These are phyloP conservation scores for Syncephalis fuscata DNA, from an alignment of 371 early-diverging fungal species.

Conservation along the genomic window DNA sequence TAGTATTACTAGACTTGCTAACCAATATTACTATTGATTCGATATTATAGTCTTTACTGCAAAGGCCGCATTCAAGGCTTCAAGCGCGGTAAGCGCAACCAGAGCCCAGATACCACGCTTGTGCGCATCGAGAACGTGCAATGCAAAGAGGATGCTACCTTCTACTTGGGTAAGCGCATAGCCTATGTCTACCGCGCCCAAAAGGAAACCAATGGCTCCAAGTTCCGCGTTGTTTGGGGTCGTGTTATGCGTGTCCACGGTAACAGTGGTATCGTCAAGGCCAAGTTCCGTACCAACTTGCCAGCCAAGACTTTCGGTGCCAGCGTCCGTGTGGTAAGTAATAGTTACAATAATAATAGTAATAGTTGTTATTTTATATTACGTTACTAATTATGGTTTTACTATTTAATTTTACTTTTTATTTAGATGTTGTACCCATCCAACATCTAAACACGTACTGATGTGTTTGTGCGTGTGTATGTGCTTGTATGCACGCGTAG, in stretches of 20 bases:
- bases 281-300: slow-evolving; percentile 92
- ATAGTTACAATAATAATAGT: neutral
- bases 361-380: neutral
- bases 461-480: neutral
- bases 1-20: no score
- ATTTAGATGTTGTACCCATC: slow-evolving; percentile 86
- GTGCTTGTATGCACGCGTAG: no score
- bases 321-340: slow-evolving; percentile 72
- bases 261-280: slow-evolving; percentile 89
- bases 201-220: slow-evolving; percentile 76
- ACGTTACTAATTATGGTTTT: slow-evolving; percentile 1
- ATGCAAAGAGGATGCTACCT: slow-evolving; percentile 55
- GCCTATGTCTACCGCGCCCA: slow-evolving; percentile 76
- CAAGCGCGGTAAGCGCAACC: slow-evolving; percentile 85
- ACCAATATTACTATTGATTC: no score
- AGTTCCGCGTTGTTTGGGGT: slow-evolving; percentile 95
- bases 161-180: slow-evolving; percentile 84
- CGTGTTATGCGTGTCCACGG: slow-evolving; percentile 90
- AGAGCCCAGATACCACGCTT: slow-evolving; percentile 78
- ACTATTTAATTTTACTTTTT: neutral
- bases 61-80: slow-evolving; percentile 91
- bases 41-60: slow-evolving; percentile 78
- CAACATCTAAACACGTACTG: slow-evolving; percentile 40
- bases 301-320: slow-evolving; percentile 90
- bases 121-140: slow-evolving; percentile 86